A percentile compares a stretch with the other conserved stretches of the same genome.
These are phyloP conservation scores for Salinomyces thailandicus DNA, from an alignment of 2,329 filamentous ascomycete species.

Conservation along the genomic window DNA sequence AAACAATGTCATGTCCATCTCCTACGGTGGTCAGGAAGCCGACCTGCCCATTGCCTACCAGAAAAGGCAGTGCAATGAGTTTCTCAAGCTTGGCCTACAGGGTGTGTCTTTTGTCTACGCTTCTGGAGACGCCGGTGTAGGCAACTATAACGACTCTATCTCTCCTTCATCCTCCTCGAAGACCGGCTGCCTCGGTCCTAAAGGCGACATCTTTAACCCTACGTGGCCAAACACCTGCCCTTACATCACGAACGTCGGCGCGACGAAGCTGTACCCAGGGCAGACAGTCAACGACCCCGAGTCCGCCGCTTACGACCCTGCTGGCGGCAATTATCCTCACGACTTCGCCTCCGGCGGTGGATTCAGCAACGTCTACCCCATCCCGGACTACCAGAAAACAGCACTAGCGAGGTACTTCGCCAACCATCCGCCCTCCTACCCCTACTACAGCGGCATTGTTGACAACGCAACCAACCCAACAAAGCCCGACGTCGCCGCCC, in stretches of 20 bases:
- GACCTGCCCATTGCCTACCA: conserved; percentile 44
- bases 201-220: conserved; percentile 31
- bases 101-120: conserved; percentile 38
- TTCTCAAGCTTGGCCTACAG: conserved; percentile 37
- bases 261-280: conserved; percentile 26
- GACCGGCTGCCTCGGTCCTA: conserved; percentile 11
- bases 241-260: conserved; percentile 37
- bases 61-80: conserved; percentile 31
- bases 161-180: conserved; percentile 7
- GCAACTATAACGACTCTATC: conserved; percentile 13
- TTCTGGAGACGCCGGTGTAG: conserved; percentile 37
- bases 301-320: conserved; percentile 10
- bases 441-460: conserved; percentile 12
- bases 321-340: conserved; percentile 1
- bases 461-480: conserved; percentile 3
- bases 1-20: conserved; percentile 47
- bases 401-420: conserved; percentile 29
- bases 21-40: conserved; percentile 46
- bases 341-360: conserved; percentile 24
- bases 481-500: conserved; percentile 5
- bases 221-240: conserved; percentile 23
- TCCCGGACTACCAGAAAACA: conserved; percentile 26
- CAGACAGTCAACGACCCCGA: conserved; percentile 8
- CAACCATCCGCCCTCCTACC: conserved; percentile 17
- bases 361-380: conserved; percentile 28